Evolutionary conservation across 768 basidiomycete species (phyloP), one percentile per base, ranked within the genome.

Genomic region (Leccinellum luteum): DNA sequence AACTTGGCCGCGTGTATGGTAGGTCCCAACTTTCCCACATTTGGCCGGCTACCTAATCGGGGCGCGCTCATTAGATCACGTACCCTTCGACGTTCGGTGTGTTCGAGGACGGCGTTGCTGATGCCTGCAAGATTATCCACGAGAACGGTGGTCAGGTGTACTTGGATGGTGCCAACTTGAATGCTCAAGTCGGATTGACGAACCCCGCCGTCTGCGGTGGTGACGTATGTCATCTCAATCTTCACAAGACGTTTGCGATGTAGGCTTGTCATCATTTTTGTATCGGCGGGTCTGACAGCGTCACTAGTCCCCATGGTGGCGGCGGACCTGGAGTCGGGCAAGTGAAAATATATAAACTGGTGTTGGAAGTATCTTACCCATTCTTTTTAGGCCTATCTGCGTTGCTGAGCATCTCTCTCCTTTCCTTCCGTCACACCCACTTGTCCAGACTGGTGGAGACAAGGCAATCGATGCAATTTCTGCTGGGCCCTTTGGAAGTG

Each of bases 181-280:
- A 97, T 69, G 94, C 94, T 48, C 92, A 97, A 66, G 85, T 98
- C 59, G 94, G 95, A 25, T 70, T 97, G 57, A 97, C 95, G 30
- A 93, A 94, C 69, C 92, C 92, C 34, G 93, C 91, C 1, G 87
- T 82, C n/a, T 96, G 94, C 66, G 97, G 97, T 48, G 96, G 94
- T 53, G 97, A 99, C 73, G 94, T 99, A 38, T 97, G 94, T 71
- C 97, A 99, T 72, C 81, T 98, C 77, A 99, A 99, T 75, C 79
- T 98, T 34, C 97, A 99, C 79, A 99, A 98, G 77, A 96, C 94
- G 1, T 97, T 97, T 69, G 89, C 94, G 7, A 98, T 97, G 89
- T 92, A 68, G 56, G 89, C 66, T 5, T 27, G 25, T 25, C 13
- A 25, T 52, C 43, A 21, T 47, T 23, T 14, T 49, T 23, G 19